These are phyloP conservation scores for Mycosphaerelloides madeirae DNA, from an alignment of 2,329 filamentous ascomycete species.

Conservation along the genomic window DNA sequence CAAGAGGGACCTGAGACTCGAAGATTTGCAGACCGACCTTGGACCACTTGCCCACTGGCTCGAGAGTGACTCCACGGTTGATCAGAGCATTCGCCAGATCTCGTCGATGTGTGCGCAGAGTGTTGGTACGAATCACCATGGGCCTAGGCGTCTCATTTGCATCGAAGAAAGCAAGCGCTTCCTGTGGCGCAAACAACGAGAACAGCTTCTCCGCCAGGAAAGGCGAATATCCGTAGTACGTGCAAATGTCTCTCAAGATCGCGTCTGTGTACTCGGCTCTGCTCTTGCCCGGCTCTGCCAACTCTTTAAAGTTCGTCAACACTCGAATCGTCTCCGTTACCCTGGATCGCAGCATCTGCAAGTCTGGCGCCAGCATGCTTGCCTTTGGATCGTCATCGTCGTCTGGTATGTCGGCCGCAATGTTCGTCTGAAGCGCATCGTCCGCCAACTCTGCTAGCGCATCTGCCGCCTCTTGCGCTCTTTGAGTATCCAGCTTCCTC, in stretches of 20 bases:
- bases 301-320: slow-evolving; percentile 77
- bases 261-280: slow-evolving; percentile 83
- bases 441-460: slow-evolving; percentile 83
- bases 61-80: slow-evolving; percentile 91
- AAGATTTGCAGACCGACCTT: slow-evolving; percentile 97
- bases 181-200: slow-evolving; percentile 82
- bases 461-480: slow-evolving; percentile 73
- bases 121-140: slow-evolving; percentile 95
- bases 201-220: slow-evolving; percentile 96
- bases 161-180: slow-evolving; percentile 98
- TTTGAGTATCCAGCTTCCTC: slow-evolving; percentile 72
- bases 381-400: slow-evolving; percentile 57
- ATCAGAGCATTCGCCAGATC: slow-evolving; percentile 91
- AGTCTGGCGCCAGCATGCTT: slow-evolving; percentile 71
- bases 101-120: slow-evolving; percentile 68
- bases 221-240: slow-evolving; percentile 93
- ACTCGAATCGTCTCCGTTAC: slow-evolving; percentile 93
- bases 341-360: slow-evolving; percentile 79
- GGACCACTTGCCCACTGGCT: slow-evolving; percentile 97
- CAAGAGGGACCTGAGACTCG: slow-evolving; percentile 78
- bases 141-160: slow-evolving; percentile 93
- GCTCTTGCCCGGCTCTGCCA: slow-evolving; percentile 74
- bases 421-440: slow-evolving; percentile 86
- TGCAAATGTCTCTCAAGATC: slow-evolving; percentile 84
- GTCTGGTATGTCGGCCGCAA: slow-evolving; percentile 63